These are phyloP conservation scores for Aethionema arabicum DNA, from an alignment of 345 rosid genomes.

Conservation along the genomic window DNA sequence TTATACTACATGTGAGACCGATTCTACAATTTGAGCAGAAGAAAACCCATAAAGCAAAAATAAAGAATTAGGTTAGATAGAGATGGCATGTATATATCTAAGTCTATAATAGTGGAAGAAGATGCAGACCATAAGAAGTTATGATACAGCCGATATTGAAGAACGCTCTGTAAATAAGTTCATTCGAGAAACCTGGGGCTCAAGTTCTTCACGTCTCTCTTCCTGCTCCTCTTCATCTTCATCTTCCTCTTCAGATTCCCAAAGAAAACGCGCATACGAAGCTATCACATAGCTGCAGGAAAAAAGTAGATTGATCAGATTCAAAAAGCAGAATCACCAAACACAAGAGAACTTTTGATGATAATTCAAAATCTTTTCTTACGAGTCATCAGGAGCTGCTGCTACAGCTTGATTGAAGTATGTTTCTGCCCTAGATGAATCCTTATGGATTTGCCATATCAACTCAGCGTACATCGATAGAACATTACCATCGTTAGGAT, in stretches of 20 bases:
- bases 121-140: conserved; percentile 18
- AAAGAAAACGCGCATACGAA: conserved; percentile 82
- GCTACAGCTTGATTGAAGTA: conserved; percentile 81
- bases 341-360: conserved; percentile 12
- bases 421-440: conserved; percentile 65
- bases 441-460: conserved; percentile 70
- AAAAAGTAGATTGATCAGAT: neutral
- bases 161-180: conserved; percentile 44
- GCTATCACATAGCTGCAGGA: conserved; percentile 74
- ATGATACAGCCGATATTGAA: conserved; percentile 62
- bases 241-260: conserved; percentile 84
- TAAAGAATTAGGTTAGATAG: conserved; percentile 32
- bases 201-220: conserved; percentile 21
- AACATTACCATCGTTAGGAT: conserved; percentile 66
- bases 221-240: conserved; percentile 45
- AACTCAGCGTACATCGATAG: conserved; percentile 82
- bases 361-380: conserved; percentile 21
- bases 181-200: conserved; percentile 27
- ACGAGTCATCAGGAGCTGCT: conserved; percentile 86
- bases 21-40: conserved; percentile 7
- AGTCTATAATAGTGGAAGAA: conserved; percentile 31
- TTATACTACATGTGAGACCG: conserved; percentile 29
- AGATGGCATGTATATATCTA: conserved; percentile 30
- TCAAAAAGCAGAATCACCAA: neutral
- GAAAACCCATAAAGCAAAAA: conserved; percentile 8